phyloP scores from a whole-genome alignment of 2,329 filamentous ascomycete species.

The Emmonsiellopsis sp. region DNA sequence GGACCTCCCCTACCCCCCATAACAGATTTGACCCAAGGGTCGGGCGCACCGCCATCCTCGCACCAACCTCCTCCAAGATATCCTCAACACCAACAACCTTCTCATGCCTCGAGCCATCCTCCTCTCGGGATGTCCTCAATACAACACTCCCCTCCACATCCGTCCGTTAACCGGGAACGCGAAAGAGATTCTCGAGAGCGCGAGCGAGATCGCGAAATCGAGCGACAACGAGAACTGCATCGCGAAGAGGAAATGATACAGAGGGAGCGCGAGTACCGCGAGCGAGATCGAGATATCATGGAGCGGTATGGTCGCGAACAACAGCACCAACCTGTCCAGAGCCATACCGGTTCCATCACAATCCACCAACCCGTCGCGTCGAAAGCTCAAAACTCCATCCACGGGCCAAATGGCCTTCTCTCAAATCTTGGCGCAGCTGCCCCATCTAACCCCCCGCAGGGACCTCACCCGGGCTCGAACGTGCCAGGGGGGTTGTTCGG shows the following conservation, averaged over 20 bases:
- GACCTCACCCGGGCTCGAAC: constrained; percentile 50
- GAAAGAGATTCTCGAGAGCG: constrained; percentile 49
- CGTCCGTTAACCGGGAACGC: constrained; percentile 32
- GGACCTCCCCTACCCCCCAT: constrained; percentile 39
- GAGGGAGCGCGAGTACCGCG: constrained; percentile 46
- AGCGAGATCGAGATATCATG: constrained; percentile 42
- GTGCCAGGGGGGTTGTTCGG: constrained; percentile 60
- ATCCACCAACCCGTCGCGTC: constrained; percentile 92
- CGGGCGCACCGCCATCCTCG: constrained; percentile 23
- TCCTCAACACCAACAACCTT: constrained; percentile 31
- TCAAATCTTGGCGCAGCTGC: constrained; percentile 59
- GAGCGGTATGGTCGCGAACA: constrained; percentile 57
- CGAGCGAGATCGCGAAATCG: constrained; percentile 15
- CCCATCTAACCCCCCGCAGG: constrained; percentile 44
- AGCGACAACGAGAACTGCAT: constrained; percentile 32
- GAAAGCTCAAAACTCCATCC: constrained; percentile 69
- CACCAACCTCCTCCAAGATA: constrained; percentile 32
- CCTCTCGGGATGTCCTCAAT: constrained; percentile 34
- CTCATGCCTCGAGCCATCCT: constrained; percentile 29
- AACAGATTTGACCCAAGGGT: constrained; percentile 38
- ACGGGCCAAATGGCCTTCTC: constrained; percentile 83
- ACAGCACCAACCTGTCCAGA: constrained; percentile 67
- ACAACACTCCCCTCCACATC: constrained; percentile 33
- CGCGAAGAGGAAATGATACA: constrained; percentile 51
- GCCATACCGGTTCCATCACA: constrained; percentile 76